Evolutionary conservation across 225 moss, liverwort and hornwort species (phyloP).

Genomic region (Takakia lepidozioides): DNA sequence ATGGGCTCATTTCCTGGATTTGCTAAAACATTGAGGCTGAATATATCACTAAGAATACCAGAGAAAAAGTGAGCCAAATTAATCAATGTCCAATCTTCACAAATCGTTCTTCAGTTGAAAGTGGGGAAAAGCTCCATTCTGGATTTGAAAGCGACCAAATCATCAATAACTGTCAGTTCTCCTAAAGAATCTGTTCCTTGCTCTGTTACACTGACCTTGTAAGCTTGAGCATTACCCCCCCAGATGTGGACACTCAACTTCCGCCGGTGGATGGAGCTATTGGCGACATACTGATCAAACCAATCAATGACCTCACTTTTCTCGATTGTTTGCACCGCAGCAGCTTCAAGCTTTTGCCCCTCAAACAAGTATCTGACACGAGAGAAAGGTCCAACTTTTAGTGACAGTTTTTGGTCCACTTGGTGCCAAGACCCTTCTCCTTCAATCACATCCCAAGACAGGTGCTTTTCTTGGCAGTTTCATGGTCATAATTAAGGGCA

Average conservation of each 20-base stretch:
- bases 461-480: no score
- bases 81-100: no score
- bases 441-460: no score
- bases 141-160: constrained; percentile 44
- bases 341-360: constrained; percentile 64
- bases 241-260: constrained; percentile 59
- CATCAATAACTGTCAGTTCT: constrained; percentile 28
- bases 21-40: no score
- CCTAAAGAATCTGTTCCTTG: constrained; percentile 14
- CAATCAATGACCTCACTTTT: constrained; percentile 68
- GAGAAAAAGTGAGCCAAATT: no score
- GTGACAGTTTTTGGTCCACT: no score
- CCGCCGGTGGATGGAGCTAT: constrained; percentile 22
- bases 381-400: background rate
- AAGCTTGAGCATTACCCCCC: constrained; percentile 39
- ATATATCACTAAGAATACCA: no score
- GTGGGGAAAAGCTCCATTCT: constrained; percentile 31
- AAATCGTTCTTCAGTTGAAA: constrained; percentile 1
- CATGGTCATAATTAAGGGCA: no score
- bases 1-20: no score
- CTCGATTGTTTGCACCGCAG: constrained; percentile 46
- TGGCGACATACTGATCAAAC: constrained; percentile 34
- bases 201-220: constrained; percentile 3
- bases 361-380: constrained; percentile 65
- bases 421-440: no score